A percentile compares a stretch with the other conserved stretches of the same genome.
Conservation (phyloP, 73 alveolate species). For the Symbiodinium pilosum region DNA sequence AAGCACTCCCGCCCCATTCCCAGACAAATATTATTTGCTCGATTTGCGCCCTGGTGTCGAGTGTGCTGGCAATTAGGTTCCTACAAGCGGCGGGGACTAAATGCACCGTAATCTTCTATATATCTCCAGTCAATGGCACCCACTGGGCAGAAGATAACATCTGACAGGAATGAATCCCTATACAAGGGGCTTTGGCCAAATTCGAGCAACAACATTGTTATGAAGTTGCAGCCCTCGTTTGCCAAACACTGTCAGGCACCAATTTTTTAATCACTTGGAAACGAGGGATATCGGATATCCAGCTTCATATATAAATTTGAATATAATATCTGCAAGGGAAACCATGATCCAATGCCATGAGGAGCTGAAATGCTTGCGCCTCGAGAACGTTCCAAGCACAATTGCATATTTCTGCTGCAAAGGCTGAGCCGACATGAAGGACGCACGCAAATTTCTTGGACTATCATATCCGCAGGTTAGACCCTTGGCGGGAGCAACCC, state of each 20-base stretch:
- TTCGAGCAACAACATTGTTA: neutral
- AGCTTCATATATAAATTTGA: neutral
- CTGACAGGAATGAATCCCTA: neutral
- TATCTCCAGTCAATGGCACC: neutral
- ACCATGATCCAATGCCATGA: neutral
- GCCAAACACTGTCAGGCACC: neutral
- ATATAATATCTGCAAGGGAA: neutral
- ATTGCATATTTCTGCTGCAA: neutral
- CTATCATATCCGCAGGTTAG: neutral
- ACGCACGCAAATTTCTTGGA: neutral
- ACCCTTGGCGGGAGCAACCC: neutral
- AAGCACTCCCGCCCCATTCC: too few relatives aligned
- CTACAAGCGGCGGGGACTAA: too few relatives aligned
- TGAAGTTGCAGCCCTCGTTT: neutral
- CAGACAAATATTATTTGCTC: too few relatives aligned
- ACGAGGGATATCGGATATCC: neutral
- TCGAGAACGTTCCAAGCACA: neutral
- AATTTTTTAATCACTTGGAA: neutral
- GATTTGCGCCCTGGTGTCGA: too few relatives aligned
- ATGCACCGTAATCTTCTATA: too few relatives aligned
- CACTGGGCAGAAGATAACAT: neutral
- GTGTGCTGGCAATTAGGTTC: too few relatives aligned
- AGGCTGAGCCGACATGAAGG: neutral
- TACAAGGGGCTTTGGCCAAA: neutral
- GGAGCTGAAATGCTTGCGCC: neutral